Evolutionary conservation across 331 rosid species (phyloP).

Genomic region (Ulmus americana): DNA sequence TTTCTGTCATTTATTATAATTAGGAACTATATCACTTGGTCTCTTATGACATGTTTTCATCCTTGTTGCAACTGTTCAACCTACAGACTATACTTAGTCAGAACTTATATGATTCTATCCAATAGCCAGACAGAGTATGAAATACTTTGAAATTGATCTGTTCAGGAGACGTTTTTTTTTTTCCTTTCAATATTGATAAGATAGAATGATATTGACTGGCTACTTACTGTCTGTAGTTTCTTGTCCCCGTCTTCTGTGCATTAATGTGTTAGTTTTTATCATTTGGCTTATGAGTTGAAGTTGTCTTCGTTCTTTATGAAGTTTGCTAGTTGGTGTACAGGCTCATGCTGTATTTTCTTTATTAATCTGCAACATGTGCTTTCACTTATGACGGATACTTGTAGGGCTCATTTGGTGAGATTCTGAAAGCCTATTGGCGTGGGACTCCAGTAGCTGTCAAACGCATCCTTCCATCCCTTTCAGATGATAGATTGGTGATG

Average conservation of each 20-base stretch:
- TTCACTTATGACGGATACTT: slow-evolving; percentile 25
- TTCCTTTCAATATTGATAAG: background rate
- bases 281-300: background rate
- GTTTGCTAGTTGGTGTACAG: background rate
- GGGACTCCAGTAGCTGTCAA: slow-evolving; percentile 98
- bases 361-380: slow-evolving; percentile 15
- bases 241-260: background rate
- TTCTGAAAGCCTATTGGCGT: slow-evolving; percentile 88
- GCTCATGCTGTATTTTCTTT: slow-evolving; percentile 4
- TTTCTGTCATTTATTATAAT: no score
- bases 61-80: background rate
- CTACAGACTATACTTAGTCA: background rate
- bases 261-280: slow-evolving; percentile 9
- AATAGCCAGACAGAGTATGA: background rate
- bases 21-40: no score
- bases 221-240: background rate
- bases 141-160: background rate
- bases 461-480: slow-evolving; percentile 96
- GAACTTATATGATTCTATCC: background rate
- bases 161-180: background rate
- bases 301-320: background rate
- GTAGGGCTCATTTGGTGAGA: slow-evolving; percentile 98
- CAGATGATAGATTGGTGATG: slow-evolving; percentile 95
- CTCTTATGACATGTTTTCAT: no score
- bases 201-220: background rate